A percentile compares a stretch with the other conserved stretches of the same genome.
Evolutionary conservation across 306 rosid species (phyloP).

Genomic region (Inga leiocalycina): DNA sequence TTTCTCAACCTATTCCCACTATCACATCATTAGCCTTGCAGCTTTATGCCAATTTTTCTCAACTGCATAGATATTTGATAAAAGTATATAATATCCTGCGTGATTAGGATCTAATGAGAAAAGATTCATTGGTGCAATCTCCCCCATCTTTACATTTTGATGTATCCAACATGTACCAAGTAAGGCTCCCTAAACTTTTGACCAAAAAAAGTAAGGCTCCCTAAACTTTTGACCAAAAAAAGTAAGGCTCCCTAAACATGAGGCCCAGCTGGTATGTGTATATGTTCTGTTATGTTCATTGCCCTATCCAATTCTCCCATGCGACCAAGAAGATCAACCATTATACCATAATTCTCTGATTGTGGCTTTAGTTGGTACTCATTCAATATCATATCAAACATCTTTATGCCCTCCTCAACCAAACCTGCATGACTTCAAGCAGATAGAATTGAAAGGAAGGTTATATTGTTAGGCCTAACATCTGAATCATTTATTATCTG

Average conservation of each 20-base stretch:
- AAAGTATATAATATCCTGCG: conserved; percentile 61
- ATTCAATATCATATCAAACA: conserved; percentile 61
- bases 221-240: conserved; percentile 43
- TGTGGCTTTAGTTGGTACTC: conserved; percentile 53
- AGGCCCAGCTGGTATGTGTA: conserved; percentile 60
- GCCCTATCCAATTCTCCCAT: conserved; percentile 71
- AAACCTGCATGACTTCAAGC: conserved; percentile 89
- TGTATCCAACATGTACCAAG: conserved; percentile 70
- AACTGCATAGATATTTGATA: conserved; percentile 70
- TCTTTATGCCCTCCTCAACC: conserved; percentile 63
- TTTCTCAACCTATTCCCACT: conserved; percentile 66
- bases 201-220: conserved; percentile 19
- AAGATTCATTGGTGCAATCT: conserved; percentile 66
- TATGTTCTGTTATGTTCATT: conserved; percentile 50
- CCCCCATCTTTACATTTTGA: conserved; percentile 64
- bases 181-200: too few species aligned
- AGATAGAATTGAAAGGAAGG: conserved; percentile 70
- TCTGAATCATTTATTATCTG: conserved; percentile 54
- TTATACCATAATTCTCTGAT: conserved; percentile 64
- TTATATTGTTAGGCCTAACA: conserved; percentile 56
- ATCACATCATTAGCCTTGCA: conserved; percentile 54
- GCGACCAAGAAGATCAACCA: conserved; percentile 91
- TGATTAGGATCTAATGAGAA: conserved; percentile 59
- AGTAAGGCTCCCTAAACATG: conserved; percentile 58
- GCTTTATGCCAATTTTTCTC: conserved; percentile 69